Evolutionary conservation across 768 basidiomycete genomes (phyloP).

Genomic region (Tulasnella sp.): DNA sequence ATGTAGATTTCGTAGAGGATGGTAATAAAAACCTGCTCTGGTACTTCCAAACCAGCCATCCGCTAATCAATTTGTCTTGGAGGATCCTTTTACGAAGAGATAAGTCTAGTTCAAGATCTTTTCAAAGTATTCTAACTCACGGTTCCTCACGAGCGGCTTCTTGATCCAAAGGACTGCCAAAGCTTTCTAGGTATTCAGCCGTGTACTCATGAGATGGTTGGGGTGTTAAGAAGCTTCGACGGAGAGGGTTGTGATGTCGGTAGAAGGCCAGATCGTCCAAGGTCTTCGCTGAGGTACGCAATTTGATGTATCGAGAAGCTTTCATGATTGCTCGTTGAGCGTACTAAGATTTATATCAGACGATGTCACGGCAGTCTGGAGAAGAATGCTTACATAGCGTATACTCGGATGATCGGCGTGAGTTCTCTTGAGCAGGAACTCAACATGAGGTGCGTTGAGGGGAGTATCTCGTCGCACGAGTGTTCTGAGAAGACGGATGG

Average conservation of each 20-base stretch:
- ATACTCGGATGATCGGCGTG: constrained; percentile 55
- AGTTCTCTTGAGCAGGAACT: constrained; percentile 48
- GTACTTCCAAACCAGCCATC: constrained; percentile 56
- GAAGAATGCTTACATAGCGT: constrained; percentile 18
- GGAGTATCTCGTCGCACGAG: constrained; percentile 55
- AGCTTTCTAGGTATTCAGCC: constrained; percentile 41
- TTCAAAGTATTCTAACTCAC: constrained; percentile 29
- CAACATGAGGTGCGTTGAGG: constrained; percentile 36
- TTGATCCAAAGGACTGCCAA: constrained; percentile 38
- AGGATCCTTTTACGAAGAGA: constrained; percentile 31
- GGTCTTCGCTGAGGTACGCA: constrained; percentile 55
- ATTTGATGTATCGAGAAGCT: constrained; percentile 60
- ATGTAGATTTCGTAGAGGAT: constrained; percentile 36
- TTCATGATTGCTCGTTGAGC: constrained; percentile 69
- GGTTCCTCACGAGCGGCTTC: constrained; percentile 27
- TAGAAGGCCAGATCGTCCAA: constrained; percentile 50
- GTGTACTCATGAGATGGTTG: constrained; percentile 44
- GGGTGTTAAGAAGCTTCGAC: constrained; percentile 35
- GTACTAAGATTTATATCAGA: constrained; percentile 33
- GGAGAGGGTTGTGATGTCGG: constrained; percentile 56
- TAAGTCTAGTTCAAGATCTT: constrained; percentile 2
- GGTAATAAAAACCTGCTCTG: constrained; percentile 38
- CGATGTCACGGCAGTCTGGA: neutral
- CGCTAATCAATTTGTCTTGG: constrained; percentile 46
- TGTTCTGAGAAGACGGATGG: constrained; percentile 54